These are phyloP conservation scores for Wallacemonas collosoma DNA, from an alignment of 208 protist genomes.

Conservation along the genomic window DNA sequence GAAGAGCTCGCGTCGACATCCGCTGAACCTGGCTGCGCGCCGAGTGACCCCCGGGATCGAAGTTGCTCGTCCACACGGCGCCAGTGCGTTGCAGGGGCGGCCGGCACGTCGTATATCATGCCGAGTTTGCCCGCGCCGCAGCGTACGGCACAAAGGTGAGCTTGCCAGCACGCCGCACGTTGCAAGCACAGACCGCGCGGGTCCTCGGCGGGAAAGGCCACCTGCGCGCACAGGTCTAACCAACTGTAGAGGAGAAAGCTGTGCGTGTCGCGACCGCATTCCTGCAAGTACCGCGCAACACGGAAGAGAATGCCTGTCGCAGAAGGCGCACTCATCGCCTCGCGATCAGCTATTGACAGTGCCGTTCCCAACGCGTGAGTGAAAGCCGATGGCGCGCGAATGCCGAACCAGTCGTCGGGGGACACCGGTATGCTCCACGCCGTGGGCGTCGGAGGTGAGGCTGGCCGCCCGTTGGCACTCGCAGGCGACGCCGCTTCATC, in stretches of 20 bases:
- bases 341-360: conserved; percentile 39
- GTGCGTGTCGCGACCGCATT: conserved; percentile 48
- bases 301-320: conserved; percentile 32
- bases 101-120: conserved; percentile 20
- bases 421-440: conserved; percentile 32
- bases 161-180: conserved; percentile 27
- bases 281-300: conserved; percentile 49
- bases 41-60: not conserved
- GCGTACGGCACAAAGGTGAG: conserved; percentile 29
- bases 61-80: conserved; percentile 30
- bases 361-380: conserved; percentile 27
- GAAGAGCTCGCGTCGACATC: not conserved
- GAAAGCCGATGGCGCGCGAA: conserved; percentile 24
- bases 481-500: not conserved
- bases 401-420: conserved; percentile 47
- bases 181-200: conserved; percentile 32
- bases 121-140: conserved; percentile 31
- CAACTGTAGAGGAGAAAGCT: conserved; percentile 63
- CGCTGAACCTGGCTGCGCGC: not conserved
- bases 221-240: conserved; percentile 54
- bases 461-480: not conserved
- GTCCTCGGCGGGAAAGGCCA: conserved; percentile 39
- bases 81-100: conserved; percentile 25
- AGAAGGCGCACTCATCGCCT: conserved; percentile 8
- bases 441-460: not conserved